Percentiles rank a stretch among this genome's conserved stretches.
phyloP scores from a whole-genome alignment of 495 filamentous ascomycete genomes.

The Neurospora sp. region DNA sequence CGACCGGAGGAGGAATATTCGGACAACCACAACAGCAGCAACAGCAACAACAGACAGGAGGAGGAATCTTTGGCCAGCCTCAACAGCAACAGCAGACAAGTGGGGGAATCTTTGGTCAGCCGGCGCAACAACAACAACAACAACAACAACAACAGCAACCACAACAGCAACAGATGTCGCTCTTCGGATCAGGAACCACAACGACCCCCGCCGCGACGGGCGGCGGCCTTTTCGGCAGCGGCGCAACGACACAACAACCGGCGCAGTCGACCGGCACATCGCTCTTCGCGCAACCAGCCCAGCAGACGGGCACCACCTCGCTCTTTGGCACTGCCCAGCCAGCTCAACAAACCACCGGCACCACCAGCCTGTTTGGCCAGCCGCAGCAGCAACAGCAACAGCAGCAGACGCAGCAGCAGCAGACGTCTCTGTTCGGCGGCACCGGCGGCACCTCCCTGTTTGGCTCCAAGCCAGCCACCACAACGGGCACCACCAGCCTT shows the following conservation, averaged over 20 bases:
- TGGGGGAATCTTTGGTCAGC: slow-evolving; percentile 7
- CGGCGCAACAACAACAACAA: slow-evolving; percentile 16
- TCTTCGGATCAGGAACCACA: background rate
- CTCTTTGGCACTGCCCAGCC: slow-evolving; percentile 11
- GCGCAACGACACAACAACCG: slow-evolving; percentile 3
- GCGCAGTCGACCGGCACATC: slow-evolving; percentile 5
- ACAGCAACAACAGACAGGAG: slow-evolving; percentile 19
- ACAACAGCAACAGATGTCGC: background rate
- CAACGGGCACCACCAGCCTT: slow-evolving; percentile 16
- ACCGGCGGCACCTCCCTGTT: slow-evolving; percentile 33
- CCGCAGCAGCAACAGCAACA: background rate
- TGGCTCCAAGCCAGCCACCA: slow-evolving; percentile 23
- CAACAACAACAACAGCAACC: slow-evolving; percentile 12
- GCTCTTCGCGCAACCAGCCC: slow-evolving; percentile 6
- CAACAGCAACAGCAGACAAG: slow-evolving; percentile 13
- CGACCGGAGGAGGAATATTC: slow-evolving; percentile 3
- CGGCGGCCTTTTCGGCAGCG: slow-evolving; percentile 19
- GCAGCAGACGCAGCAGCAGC: slow-evolving; percentile 8
- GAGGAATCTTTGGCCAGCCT: slow-evolving; percentile 17
- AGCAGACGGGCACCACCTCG: slow-evolving; percentile 6
- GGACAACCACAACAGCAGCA: slow-evolving; percentile 17
- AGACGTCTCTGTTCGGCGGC: slow-evolving; percentile 21
- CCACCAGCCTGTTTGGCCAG: slow-evolving; percentile 16
- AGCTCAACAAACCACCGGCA: slow-evolving; percentile 1
- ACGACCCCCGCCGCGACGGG: slow-evolving; percentile 9